Percentiles rank a stretch among this genome's conserved stretches.
phyloP scores from a whole-genome alignment of 768 basidiomycete species.

The Pleurotus eryngii region DNA sequence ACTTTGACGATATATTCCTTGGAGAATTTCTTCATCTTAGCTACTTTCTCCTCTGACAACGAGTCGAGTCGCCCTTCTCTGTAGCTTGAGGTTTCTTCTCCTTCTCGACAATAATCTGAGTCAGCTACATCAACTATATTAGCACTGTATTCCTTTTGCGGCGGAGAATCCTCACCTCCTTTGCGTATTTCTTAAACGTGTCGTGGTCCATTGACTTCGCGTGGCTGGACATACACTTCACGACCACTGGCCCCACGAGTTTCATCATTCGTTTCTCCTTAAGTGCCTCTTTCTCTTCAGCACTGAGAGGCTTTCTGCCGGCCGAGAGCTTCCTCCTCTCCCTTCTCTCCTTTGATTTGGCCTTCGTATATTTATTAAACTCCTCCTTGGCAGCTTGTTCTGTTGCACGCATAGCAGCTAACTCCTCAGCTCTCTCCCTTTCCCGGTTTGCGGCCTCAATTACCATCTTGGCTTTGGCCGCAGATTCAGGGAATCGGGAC shows the following conservation, averaged over 20 bases:
- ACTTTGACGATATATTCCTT: conserved; percentile 90
- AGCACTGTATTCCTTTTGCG: conserved; percentile 1
- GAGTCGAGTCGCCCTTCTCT: conserved; percentile 68
- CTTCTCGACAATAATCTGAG: conserved; percentile 84
- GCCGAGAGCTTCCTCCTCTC: conserved; percentile 33
- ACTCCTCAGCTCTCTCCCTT: conserved; percentile 9
- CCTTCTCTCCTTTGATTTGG: conserved; percentile 21
- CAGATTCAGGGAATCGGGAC: not conserved
- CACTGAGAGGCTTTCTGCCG: conserved; percentile 39
- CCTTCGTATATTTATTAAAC: conserved; percentile 13
- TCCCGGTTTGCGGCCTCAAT: conserved; percentile 8
- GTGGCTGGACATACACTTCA: conserved; percentile 91
- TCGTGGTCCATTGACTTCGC: conserved; percentile 71
- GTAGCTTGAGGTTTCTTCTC: conserved; percentile 87
- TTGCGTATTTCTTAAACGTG: conserved; percentile 91
- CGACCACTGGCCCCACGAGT: conserved; percentile 86
- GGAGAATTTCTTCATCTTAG: conserved; percentile 89
- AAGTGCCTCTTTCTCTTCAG: conserved; percentile 59
- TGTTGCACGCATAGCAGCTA: conserved; percentile 5
- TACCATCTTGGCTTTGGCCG: not conserved
- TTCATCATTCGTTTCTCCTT: conserved; percentile 84
- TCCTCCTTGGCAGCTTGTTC: conserved; percentile 21
- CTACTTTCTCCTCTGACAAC: conserved; percentile 81
- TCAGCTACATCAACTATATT: conserved; percentile 52
- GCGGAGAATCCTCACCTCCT: conserved; percentile 60